Evolutionary conservation across 108 stramenopile species (phyloP).

Genomic region (Cyclotella atomus): DNA sequence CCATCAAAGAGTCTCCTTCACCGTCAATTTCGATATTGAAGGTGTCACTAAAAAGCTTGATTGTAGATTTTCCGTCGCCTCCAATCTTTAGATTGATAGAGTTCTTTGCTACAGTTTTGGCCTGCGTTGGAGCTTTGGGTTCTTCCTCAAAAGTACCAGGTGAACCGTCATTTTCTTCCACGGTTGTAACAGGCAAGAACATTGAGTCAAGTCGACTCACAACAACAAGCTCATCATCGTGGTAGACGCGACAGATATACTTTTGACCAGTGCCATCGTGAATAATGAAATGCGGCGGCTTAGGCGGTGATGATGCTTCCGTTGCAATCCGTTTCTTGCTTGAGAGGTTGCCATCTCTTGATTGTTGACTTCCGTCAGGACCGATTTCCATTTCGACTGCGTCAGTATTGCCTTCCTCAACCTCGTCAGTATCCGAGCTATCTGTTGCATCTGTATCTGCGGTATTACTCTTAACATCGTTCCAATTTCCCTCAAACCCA

Average conservation of each 20-base stretch:
- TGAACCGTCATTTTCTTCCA: conserved; percentile 16
- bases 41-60: conserved; percentile 9
- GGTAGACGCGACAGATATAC: conserved; percentile 72
- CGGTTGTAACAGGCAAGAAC: conserved; percentile 56
- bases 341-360: background rate
- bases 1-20: conserved; percentile 1
- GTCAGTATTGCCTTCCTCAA: background rate
- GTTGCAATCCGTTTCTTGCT: conserved; percentile 11
- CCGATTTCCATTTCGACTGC: conserved; percentile 16
- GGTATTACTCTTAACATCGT: background rate
- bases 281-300: conserved; percentile 52
- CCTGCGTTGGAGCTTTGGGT: background rate
- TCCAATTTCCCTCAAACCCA: conserved; percentile 19
- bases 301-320: background rate
- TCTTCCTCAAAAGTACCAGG: background rate
- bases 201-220: conserved; percentile 63
- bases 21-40: conserved; percentile 1
- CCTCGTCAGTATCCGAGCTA: background rate
- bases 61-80: background rate
- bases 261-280: conserved; percentile 62
- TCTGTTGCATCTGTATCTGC: background rate
- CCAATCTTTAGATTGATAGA: background rate
- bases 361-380: conserved; percentile 13
- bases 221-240: conserved; percentile 73
- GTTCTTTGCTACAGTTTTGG: background rate